Percentiles rank a stretch among this genome's conserved stretches.
Evolutionary conservation across 306 rosid species (phyloP).

Genomic region (Parietaria judaica): DNA sequence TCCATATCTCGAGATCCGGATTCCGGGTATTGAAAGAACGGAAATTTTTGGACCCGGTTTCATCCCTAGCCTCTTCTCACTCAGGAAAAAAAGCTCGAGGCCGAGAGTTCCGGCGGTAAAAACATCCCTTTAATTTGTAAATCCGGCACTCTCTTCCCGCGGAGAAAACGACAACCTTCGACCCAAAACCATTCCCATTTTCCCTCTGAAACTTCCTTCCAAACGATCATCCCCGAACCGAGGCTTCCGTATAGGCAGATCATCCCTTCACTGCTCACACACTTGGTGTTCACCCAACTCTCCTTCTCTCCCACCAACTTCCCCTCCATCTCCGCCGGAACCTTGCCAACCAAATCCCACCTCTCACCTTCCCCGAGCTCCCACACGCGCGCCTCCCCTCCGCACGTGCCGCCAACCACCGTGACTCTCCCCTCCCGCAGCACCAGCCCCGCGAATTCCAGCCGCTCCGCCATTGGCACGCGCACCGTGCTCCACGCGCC

Average conservation of each 20-base stretch:
- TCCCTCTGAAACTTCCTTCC: conserved; percentile 24
- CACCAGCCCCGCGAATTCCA: conserved; percentile 59
- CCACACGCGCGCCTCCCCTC: conserved; percentile 46
- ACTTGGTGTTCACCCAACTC: conserved; percentile 53
- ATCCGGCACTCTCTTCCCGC: conserved; percentile 36
- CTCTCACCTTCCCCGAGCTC: conserved; percentile 32
- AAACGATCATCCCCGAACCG: conserved; percentile 51
- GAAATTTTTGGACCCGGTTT: too few relatives aligned
- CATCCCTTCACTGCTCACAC: conserved; percentile 44
- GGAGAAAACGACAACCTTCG: conserved; percentile 37
- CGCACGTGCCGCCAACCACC: conserved; percentile 46
- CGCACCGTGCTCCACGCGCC: conserved; percentile 45
- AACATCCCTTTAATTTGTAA: conserved; percentile 48
- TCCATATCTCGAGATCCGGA: too few relatives aligned
- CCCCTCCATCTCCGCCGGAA: conserved; percentile 45
- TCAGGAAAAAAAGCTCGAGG: too few relatives aligned
- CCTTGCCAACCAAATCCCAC: conserved; percentile 48
- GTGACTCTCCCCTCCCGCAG: conserved; percentile 30
- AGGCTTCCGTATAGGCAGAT: conserved; percentile 52
- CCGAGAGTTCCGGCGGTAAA: conserved; percentile 35
- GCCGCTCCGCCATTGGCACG: conserved; percentile 57
- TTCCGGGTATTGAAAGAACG: too few relatives aligned
- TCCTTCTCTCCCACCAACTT: conserved; percentile 36
- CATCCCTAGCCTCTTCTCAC: too few relatives aligned
- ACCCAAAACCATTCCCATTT: conserved; percentile 66